Evolutionary conservation across 148 eudicot genomes (phyloP).

Genomic region (Rhododendron kiyosumense): DNA sequence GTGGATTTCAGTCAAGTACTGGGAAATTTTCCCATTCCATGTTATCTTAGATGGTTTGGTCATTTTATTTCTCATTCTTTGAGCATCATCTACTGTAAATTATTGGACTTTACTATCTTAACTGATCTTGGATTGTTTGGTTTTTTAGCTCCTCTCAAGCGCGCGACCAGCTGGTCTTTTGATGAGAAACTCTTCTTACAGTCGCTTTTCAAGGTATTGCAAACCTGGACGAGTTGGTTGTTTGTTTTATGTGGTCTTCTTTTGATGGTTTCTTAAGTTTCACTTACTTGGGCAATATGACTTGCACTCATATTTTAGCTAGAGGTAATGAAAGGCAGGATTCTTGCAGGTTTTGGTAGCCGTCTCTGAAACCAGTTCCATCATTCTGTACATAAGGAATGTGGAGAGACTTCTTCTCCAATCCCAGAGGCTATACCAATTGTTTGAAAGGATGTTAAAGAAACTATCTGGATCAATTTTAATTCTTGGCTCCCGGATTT

Average conservation of each 20-base stretch:
- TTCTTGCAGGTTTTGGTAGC: constrained; percentile 58
- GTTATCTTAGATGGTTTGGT: neutral
- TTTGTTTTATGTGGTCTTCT: neutral
- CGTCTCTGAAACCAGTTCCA: constrained; percentile 45
- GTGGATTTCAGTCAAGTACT: neutral
- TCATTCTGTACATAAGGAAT: constrained; percentile 78
- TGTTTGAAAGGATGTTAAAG: constrained; percentile 53
- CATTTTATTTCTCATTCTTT: neutral
- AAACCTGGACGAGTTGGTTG: neutral
- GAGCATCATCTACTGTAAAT: neutral
- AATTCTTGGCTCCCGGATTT: constrained; percentile 70
- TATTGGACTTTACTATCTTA: neutral
- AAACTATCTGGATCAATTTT: constrained; percentile 63
- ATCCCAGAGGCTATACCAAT: constrained; percentile 56
- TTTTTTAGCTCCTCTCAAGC: constrained; percentile 40
- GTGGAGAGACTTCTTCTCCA: constrained; percentile 61
- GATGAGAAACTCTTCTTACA: constrained; percentile 76
- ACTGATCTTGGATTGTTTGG: constrained; percentile 10
- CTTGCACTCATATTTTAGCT: neutral
- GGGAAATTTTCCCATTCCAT: neutral
- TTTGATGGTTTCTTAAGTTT: neutral
- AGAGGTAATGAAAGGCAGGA: neutral
- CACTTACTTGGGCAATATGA: neutral
- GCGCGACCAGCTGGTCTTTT: constrained; percentile 54
- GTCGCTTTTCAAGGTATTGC: constrained; percentile 72